These are phyloP conservation scores for Solanum chacoense DNA, from an alignment of 305 asterid genomes.

Conservation along the genomic window DNA sequence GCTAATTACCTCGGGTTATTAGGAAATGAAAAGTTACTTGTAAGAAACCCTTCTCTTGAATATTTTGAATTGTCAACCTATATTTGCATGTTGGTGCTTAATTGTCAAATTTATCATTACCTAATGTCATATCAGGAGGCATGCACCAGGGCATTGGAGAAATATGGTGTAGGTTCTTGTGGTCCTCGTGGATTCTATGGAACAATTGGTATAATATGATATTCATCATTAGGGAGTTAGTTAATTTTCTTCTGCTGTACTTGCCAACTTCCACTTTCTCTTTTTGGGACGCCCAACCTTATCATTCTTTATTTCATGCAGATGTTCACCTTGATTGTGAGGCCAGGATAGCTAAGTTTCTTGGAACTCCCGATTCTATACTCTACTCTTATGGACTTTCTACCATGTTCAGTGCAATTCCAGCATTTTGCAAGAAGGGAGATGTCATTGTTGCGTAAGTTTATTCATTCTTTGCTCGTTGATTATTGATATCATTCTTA, in stretches of 20 bases:
- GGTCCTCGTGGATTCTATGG: slow-evolving; percentile 99
- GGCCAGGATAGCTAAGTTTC: slow-evolving; percentile 80
- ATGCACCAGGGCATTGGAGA: slow-evolving; percentile 78
- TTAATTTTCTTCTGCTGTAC: background rate
- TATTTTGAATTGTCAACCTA: slow-evolving; percentile 10
- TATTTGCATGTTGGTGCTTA: background rate
- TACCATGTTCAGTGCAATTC: slow-evolving; percentile 94
- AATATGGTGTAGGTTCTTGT: slow-evolving; percentile 99
- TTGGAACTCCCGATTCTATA: slow-evolving; percentile 90
- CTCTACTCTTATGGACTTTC: slow-evolving; percentile 97
- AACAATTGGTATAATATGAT: slow-evolving; percentile 65
- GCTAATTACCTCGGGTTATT: slow-evolving; percentile 92
- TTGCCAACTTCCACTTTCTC: background rate
- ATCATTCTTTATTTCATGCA: slow-evolving; percentile 17
- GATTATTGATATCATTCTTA: background rate
- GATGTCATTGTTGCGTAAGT: slow-evolving; percentile 86
- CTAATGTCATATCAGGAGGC: slow-evolving; percentile 53
- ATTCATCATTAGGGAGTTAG: background rate
- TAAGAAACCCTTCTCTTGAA: slow-evolving; percentile 23
- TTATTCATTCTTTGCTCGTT: background rate
- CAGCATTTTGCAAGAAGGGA: slow-evolving; percentile 96
- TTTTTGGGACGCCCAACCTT: background rate
- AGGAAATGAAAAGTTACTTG: slow-evolving; percentile 71
- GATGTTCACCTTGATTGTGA: slow-evolving; percentile 99
- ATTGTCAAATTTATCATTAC: slow-evolving; percentile 9